Evolutionary conservation across 768 basidiomycete genomes (phyloP).

Genomic region (Pleurotus sapidus): DNA sequence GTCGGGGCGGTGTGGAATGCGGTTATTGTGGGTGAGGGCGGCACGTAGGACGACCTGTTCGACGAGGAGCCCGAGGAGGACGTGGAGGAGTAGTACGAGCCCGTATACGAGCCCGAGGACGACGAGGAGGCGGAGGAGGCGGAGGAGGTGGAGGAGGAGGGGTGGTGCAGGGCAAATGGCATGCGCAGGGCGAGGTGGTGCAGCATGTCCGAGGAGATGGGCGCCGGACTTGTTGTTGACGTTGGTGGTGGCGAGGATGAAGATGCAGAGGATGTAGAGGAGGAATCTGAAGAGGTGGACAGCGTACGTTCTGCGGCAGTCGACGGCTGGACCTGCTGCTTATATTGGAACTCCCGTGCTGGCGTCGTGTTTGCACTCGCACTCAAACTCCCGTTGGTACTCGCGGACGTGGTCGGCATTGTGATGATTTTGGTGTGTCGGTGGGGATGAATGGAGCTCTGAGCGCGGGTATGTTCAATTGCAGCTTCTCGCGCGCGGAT

Average conservation of each 20-base stretch:
- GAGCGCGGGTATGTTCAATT: too few relatives aligned
- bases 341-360: too few relatives aligned
- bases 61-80: too few relatives aligned
- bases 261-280: not conserved
- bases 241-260: not conserved
- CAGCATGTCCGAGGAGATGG: not conserved
- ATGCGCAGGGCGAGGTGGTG: conserved; percentile 3
- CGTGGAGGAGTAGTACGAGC: too few relatives aligned
- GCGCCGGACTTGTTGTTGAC: not conserved
- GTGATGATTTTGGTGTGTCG: too few relatives aligned
- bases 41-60: not conserved
- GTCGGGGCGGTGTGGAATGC: not conserved
- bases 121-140: not conserved
- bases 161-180: not conserved
- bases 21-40: not conserved
- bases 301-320: too few relatives aligned
- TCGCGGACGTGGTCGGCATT: too few relatives aligned
- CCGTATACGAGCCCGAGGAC: not conserved
- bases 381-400: too few relatives aligned
- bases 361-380: too few relatives aligned
- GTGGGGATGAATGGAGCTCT: too few relatives aligned
- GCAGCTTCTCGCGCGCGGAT: too few relatives aligned
- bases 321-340: too few relatives aligned
- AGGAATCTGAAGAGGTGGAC: not conserved
- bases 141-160: not conserved